These are phyloP conservation scores for Hylodesmum podocarpum DNA, from an alignment of 306 rosid species.

Conservation along the genomic window DNA sequence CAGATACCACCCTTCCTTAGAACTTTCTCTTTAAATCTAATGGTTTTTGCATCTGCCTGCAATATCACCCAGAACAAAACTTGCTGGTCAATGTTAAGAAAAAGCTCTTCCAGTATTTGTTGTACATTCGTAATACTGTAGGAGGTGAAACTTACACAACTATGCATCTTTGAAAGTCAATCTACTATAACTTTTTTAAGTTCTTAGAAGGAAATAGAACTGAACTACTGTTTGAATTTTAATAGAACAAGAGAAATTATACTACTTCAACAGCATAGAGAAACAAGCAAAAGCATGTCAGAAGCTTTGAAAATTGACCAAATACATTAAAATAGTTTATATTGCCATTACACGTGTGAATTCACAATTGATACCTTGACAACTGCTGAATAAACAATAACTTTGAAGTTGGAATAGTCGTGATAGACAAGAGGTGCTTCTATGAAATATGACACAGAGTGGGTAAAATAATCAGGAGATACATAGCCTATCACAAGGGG, in stretches of 20 bases:
- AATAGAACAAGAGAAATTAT: background rate
- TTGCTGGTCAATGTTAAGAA: background rate
- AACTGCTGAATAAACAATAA: slow-evolving; percentile 94
- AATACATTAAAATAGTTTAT: background rate
- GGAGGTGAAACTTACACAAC: background rate
- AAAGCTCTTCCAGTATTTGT: slow-evolving; percentile 7
- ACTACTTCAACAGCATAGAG: background rate
- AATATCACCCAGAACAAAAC: slow-evolving; percentile 13
- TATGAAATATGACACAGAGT: slow-evolving; percentile 91
- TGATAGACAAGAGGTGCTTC: slow-evolving; percentile 93
- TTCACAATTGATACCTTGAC: slow-evolving; percentile 75
- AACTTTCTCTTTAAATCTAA: slow-evolving; percentile 83
- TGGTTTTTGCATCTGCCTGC: slow-evolving; percentile 97
- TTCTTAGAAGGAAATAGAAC: background rate
- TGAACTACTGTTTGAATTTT: background rate
- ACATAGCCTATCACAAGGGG: slow-evolving; percentile 92
- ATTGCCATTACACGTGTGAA: background rate
- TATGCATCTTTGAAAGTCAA: slow-evolving; percentile 5
- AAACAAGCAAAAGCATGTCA: background rate
- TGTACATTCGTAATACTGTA: background rate
- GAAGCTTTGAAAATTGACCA: slow-evolving; percentile 10
- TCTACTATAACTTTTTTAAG: background rate
- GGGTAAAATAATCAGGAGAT: slow-evolving; percentile 98
- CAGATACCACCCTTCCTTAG: slow-evolving; percentile 83
- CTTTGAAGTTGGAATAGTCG: slow-evolving; percentile 71